These are phyloP conservation scores for Colletotrichum sp. DNA, from an alignment of 2,329 filamentous ascomycete genomes.

Conservation along the genomic window DNA sequence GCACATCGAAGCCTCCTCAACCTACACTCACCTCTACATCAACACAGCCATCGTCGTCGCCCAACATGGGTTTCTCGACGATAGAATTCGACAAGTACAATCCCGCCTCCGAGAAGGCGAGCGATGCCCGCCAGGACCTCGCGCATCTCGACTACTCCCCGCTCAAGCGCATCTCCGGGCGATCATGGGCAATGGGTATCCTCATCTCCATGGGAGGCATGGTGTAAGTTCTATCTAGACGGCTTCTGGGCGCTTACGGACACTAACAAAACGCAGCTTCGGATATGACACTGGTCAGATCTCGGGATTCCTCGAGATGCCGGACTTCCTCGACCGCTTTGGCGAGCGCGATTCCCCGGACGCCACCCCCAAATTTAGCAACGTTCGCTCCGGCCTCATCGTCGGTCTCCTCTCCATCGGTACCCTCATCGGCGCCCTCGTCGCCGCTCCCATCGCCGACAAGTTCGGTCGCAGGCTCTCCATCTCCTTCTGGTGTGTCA, in stretches of 20 bases:
- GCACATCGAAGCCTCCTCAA: not conserved
- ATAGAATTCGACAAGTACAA: slow-evolving; percentile 49
- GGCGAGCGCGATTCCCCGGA: slow-evolving; percentile 41
- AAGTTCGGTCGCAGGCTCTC: slow-evolving; percentile 66
- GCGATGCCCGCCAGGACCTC: slow-evolving; percentile 36
- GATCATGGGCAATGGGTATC: slow-evolving; percentile 40
- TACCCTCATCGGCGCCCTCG: slow-evolving; percentile 64
- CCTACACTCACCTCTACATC: slow-evolving; percentile 51
- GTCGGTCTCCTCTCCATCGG: slow-evolving; percentile 65
- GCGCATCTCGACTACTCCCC: slow-evolving; percentile 50
- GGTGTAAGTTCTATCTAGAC: slow-evolving; percentile 36
- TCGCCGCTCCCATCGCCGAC: slow-evolving; percentile 69
- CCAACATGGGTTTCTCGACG: slow-evolving; percentile 28
- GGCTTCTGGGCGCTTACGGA: fast-evolving
- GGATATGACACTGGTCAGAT: slow-evolving; percentile 60
- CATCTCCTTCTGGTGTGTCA: slow-evolving; percentile 65
- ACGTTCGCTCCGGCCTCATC: slow-evolving; percentile 62
- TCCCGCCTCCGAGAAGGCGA: slow-evolving; percentile 41
- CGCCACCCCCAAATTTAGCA: slow-evolving; percentile 50
- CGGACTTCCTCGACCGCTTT: slow-evolving; percentile 59
- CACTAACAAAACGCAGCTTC: slow-evolving; percentile 31
- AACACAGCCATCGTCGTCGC: not conserved
- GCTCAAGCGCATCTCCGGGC: slow-evolving; percentile 41
- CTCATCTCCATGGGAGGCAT: slow-evolving; percentile 52
- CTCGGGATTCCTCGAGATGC: slow-evolving; percentile 63